Conservation (phyloP, 306 rosid genomes). For the Trifolium dubium region DNA sequence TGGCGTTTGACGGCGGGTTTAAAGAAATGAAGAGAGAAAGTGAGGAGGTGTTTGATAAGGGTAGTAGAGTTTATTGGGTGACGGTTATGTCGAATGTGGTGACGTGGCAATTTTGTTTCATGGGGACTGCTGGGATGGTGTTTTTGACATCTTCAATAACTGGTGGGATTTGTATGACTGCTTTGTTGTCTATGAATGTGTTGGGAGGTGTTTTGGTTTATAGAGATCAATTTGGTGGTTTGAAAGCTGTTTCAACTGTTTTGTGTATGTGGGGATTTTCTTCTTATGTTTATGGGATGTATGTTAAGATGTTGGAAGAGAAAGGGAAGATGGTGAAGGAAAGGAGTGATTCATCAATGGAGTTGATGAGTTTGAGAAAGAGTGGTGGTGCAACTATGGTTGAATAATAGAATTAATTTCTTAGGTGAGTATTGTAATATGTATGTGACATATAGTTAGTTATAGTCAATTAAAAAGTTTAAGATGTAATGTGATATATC, state of each 20-base stretch:
- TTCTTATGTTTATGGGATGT: slow-evolving; percentile 73
- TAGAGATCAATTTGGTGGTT: slow-evolving; percentile 59
- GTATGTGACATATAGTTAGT: not conserved
- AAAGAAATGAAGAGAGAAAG: slow-evolving; percentile 52
- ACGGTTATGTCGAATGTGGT: slow-evolving; percentile 53
- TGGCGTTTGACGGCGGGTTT: slow-evolving; percentile 50
- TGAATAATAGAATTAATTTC: not conserved
- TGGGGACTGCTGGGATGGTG: slow-evolving; percentile 84
- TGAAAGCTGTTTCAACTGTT: slow-evolving; percentile 59
- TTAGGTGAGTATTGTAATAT: not conserved
- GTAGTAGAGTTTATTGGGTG: slow-evolving; percentile 50
- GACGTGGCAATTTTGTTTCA: slow-evolving; percentile 77
- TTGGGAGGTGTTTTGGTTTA: slow-evolving; percentile 69
- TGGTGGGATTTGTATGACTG: slow-evolving; percentile 77
- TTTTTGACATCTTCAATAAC: slow-evolving; percentile 71
- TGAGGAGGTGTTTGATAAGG: slow-evolving; percentile 50
- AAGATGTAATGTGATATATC: not conserved
- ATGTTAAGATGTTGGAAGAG: slow-evolving; percentile 35
- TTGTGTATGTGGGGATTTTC: slow-evolving; percentile 70
- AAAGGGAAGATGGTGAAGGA: not conserved
- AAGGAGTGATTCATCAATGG: not conserved
- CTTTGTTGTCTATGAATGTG: slow-evolving; percentile 70
- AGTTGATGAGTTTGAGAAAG: slow-evolving; percentile 36
- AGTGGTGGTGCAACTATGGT: not conserved
- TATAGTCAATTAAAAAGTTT: not conserved